Conservation (phyloP, 495 filamentous ascomycete species). For the Hyaloscypha hepaticicola region DNA sequence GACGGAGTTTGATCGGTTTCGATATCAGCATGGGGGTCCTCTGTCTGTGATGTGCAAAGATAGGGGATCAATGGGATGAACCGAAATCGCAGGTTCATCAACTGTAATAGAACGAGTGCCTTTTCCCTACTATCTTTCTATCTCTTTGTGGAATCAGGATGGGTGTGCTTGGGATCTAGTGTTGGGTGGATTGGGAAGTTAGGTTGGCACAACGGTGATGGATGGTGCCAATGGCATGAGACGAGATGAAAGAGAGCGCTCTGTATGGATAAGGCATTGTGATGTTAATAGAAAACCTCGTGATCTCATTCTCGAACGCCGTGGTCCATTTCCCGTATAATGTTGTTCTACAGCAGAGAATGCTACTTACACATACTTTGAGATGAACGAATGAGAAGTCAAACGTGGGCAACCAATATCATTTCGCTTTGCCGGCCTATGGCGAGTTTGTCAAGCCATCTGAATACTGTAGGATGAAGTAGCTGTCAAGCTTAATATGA, state of each 20-base stretch:
- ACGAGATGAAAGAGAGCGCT: background rate
- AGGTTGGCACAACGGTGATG: background rate
- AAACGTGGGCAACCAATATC: no score
- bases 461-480: background rate
- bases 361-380: background rate
- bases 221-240: conserved; percentile 17
- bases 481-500: background rate
- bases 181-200: no score
- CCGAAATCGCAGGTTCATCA: background rate
- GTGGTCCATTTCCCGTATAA: conserved; percentile 17
- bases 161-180: background rate
- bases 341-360: conserved; percentile 5
- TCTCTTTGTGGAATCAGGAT: conserved; percentile 1
- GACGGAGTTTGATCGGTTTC: conserved; percentile 25
- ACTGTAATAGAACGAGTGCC: conserved; percentile 28
- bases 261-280: conserved; percentile 28
- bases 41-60: background rate
- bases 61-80: background rate
- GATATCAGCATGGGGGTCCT: background rate
- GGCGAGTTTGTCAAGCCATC: no score
- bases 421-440: no score
- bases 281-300: conserved; percentile 28
- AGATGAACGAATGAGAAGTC: background rate
- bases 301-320: conserved; percentile 8
- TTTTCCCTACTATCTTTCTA: conserved; percentile 2